phyloP scores from a whole-genome alignment of 2,329 filamentous ascomycete species.

The Ascochyta koolunga region DNA sequence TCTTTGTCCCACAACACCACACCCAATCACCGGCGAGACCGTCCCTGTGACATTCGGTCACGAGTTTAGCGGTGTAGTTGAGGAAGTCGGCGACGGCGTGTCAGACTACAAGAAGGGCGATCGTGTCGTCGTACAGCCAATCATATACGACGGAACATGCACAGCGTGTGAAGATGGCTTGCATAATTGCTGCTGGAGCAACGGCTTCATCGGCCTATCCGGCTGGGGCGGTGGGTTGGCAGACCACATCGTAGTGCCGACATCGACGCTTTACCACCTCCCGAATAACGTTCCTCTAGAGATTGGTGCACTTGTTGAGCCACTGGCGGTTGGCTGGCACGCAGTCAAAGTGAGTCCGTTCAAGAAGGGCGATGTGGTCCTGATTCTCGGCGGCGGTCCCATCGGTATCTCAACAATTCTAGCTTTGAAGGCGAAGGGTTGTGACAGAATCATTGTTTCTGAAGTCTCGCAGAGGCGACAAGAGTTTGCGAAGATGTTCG shows the following conservation, averaged over 20 bases:
- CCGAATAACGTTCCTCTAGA: constrained; percentile 60
- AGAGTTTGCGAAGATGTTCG: constrained; percentile 58
- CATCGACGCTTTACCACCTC: constrained; percentile 53
- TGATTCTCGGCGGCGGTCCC: constrained; percentile 61
- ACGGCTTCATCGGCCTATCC: constrained; percentile 60
- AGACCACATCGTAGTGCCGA: constrained; percentile 59
- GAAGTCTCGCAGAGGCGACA: constrained; percentile 57
- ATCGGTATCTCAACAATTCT: constrained; percentile 54
- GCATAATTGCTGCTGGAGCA: constrained; percentile 61
- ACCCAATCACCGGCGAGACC: constrained; percentile 60
- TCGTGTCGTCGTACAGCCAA: constrained; percentile 58
- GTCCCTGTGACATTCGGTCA: constrained; percentile 61
- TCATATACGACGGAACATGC: constrained; percentile 62
- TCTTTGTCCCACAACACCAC: constrained; percentile 58
- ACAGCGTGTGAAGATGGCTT: constrained; percentile 58
- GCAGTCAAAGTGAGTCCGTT: constrained; percentile 59
- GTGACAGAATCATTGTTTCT: constrained; percentile 57
- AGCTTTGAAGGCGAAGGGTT: constrained; percentile 40
- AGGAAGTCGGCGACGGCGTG: constrained; percentile 59
- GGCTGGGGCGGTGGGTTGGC: constrained; percentile 60
- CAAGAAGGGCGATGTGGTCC: constrained; percentile 53
- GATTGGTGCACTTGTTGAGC: constrained; percentile 60
- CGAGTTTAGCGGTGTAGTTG: constrained; percentile 59
- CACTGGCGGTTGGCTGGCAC: constrained; percentile 62
- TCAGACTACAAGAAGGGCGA: constrained; percentile 56